These are phyloP conservation scores for Scheffersomyces amazonensis DNA, from an alignment of 805 yeast genomes.

Conservation along the genomic window DNA sequence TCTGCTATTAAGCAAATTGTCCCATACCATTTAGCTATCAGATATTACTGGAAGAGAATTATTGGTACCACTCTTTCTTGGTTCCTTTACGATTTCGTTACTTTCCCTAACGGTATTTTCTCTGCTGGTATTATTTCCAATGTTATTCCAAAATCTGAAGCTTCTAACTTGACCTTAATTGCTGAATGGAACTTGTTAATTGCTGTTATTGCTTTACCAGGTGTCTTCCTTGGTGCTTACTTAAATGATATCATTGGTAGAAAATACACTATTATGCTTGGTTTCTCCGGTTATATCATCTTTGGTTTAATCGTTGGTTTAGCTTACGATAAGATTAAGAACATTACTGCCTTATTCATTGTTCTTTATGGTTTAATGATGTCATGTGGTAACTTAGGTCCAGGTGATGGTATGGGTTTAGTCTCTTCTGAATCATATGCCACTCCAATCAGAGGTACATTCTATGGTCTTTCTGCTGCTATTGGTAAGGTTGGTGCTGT, in stretches of 20 bases:
- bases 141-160: constrained; percentile 33
- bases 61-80: constrained; percentile 73
- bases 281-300: constrained; percentile 67
- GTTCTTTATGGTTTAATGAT: constrained; percentile 73
- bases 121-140: constrained; percentile 55
- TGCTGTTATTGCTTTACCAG: constrained; percentile 67
- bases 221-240: constrained; percentile 67
- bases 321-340: constrained; percentile 52
- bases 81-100: constrained; percentile 80
- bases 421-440: constrained; percentile 65
- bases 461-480: constrained; percentile 75
- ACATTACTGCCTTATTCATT: constrained; percentile 62
- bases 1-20: constrained; percentile 58
- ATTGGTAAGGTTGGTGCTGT: constrained; percentile 86
- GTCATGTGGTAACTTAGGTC: constrained; percentile 71
- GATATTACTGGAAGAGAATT: constrained; percentile 65
- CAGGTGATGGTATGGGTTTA: constrained; percentile 74
- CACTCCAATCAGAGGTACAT: constrained; percentile 73
- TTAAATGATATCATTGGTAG: constrained; percentile 66
- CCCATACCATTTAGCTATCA: constrained; percentile 54
- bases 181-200: constrained; percentile 75
- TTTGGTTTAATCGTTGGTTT: constrained; percentile 72
- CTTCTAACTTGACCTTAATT: constrained; percentile 46
- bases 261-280: constrained; percentile 67
- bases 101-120: constrained; percentile 76